A percentile compares a stretch with the other conserved stretches of the same genome.
Evolutionary conservation across 2,329 filamentous ascomycete genomes (phyloP).

Genomic region (Pseudogymnoascus sp.): DNA sequence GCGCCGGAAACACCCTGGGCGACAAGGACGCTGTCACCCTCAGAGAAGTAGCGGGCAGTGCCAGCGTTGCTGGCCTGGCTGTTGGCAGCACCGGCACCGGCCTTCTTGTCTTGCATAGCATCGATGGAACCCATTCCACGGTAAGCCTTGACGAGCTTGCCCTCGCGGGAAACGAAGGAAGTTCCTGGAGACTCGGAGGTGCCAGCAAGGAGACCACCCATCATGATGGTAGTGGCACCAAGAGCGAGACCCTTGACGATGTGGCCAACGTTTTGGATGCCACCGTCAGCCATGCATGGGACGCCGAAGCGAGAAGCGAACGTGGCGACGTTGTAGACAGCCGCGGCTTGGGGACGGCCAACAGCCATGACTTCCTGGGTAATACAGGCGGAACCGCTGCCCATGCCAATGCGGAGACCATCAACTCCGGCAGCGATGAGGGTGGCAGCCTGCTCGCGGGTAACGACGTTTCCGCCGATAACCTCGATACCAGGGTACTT

Average conservation of each 20-base stretch:
- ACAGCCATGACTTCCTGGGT: constrained; percentile 99
- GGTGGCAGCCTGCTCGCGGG: constrained; percentile 85
- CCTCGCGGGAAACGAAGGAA: constrained; percentile 92
- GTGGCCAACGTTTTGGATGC: constrained; percentile 97
- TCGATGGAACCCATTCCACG: constrained; percentile 98
- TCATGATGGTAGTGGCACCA: constrained; percentile 95
- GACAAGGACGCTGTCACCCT: constrained; percentile 88
- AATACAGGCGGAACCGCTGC: constrained; percentile 94
- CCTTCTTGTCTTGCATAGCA: constrained; percentile 99
- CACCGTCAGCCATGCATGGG: constrained; percentile 94
- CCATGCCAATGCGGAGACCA: constrained; percentile 97
- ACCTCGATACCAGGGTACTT: constrained; percentile 82
- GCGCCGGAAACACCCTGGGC: constrained; percentile 92
- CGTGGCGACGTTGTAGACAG: constrained; percentile 79
- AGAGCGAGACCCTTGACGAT: constrained; percentile 97
- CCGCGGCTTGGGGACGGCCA: constrained; percentile 87
- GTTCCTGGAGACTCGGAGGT: constrained; percentile 96
- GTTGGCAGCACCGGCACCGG: constrained; percentile 63
- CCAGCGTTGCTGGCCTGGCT: constrained; percentile 81
- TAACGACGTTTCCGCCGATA: constrained; percentile 97
- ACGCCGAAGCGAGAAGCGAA: constrained; percentile 93
- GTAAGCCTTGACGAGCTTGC: constrained; percentile 98
- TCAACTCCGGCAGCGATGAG: constrained; percentile 92
- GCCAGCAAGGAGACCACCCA: constrained; percentile 94
- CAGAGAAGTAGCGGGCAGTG: constrained; percentile 96